Base-by-base conservation (phyloP, 192 early-diverging fungal species). In the Backusella tuberculispora region DNA sequence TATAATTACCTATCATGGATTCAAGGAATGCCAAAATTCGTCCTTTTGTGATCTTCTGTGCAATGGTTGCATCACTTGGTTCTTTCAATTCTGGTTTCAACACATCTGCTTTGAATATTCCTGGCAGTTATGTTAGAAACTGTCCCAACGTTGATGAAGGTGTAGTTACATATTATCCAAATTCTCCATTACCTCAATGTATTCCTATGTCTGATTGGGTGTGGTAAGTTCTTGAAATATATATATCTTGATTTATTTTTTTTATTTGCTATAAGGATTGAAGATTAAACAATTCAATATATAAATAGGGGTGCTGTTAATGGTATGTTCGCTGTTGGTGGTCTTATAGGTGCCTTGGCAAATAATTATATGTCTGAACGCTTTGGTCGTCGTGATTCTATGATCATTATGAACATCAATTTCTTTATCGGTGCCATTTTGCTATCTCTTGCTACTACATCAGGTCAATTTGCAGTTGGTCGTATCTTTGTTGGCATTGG, bases 301-400 rank as follows among this genome's bases (percentile, higher is more conserved):
- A n/a, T 34, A 44, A 77, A 69, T 41, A 79, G 88, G 88, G 88
- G 88, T 37, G 77, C 86, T 34, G 83, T 85, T 19, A 86, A 84
- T 66, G 88, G 86, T 69, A 83, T 85, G 78, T 88, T 81, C 65
- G 84, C 88, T 12, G 74, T 87, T 42, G 92, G 91, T 46, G 91
- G 90, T 43, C 80, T 92, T 14, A 13, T 87, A 6, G 92, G 92
- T 34, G 91, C 85, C 26, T 74, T 92, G 29, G 72, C 84, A 19
- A 89, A 89, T 64, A 89, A 87, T 53, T 74, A 77, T 13, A 78
- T 91, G 69, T 83, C 89, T 41, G 77, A 87, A 72, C 66, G 74
- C 46, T 86, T 85, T 65, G 92, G 92, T 17, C 89, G 92, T 72
- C 87, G 90, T 73, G 83, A 86, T 63, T 75, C 84, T 6, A 81